phyloP scores from a whole-genome alignment of 1,284 basidiomycete species.

The Irpex sp. region DNA sequence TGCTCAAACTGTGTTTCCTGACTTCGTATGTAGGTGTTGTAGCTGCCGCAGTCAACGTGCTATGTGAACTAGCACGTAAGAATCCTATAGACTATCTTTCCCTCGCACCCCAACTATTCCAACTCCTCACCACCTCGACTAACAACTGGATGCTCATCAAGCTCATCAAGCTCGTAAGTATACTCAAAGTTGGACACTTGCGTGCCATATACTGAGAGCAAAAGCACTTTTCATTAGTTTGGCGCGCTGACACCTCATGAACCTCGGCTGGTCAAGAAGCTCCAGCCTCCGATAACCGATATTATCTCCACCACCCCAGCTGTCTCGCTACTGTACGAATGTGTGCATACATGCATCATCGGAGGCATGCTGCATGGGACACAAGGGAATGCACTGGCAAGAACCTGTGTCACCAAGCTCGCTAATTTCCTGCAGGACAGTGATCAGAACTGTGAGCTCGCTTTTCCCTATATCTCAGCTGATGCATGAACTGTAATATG shows the following conservation, averaged over 20 bases:
- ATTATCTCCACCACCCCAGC: conserved; percentile 95
- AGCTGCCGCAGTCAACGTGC: conserved; percentile 87
- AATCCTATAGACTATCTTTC: conserved; percentile 77
- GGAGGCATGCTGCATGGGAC: conserved; percentile 90
- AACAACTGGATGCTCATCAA: conserved; percentile 99
- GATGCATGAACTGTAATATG: not conserved
- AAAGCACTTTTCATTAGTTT: conserved; percentile 50
- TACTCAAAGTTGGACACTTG: conserved; percentile 8
- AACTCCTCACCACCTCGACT: conserved; percentile 87
- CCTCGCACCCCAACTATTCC: conserved; percentile 90
- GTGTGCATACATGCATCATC: conserved; percentile 96
- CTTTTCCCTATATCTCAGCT: not conserved
- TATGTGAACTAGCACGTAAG: conserved; percentile 86
- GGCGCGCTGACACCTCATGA: conserved; percentile 88
- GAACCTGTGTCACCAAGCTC: conserved; percentile 89
- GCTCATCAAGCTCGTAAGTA: conserved; percentile 86
- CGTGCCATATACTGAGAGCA: conserved; percentile 3
- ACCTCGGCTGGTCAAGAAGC: conserved; percentile 89
- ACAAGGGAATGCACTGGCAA: conserved; percentile 78
- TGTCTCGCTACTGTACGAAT: conserved; percentile 95
- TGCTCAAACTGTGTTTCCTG: not conserved
- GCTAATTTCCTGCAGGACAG: conserved; percentile 87
- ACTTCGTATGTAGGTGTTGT: conserved; percentile 64
- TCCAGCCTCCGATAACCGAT: conserved; percentile 89
- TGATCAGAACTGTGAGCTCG: conserved; percentile 84